phyloP scores from a whole-genome alignment of 495 filamentous ascomycete genomes.

The Neohortaea acidophila region DNA sequence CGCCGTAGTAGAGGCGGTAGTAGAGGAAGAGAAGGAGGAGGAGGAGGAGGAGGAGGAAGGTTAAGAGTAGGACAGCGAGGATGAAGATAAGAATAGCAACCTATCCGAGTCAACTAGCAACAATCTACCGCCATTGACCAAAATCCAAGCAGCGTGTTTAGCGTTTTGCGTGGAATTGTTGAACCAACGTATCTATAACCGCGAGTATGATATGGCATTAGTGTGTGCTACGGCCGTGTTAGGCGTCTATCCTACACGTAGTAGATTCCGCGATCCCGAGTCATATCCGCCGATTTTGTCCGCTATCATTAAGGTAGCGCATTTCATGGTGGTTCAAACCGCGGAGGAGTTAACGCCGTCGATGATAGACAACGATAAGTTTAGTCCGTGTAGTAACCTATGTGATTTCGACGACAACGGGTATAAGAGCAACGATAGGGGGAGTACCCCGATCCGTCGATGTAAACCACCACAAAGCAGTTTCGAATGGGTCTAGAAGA shows the following conservation, averaged over 20 bases:
- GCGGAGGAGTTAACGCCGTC: conserved; percentile 3
- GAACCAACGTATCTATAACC: conserved; percentile 5
- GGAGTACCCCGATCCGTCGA: not conserved
- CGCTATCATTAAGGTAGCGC: conserved; percentile 13
- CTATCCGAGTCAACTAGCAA: not conserved
- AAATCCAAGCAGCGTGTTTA: conserved; percentile 3
- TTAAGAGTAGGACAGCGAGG: not conserved
- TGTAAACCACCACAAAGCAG: not conserved
- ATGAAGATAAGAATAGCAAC: too few species aligned
- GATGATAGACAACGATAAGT: not conserved
- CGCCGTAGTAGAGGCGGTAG: not conserved
- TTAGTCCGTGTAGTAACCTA: not conserved
- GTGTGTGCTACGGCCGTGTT: conserved; percentile 11
- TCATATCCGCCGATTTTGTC: conserved; percentile 10
- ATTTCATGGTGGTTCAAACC: conserved; percentile 12
- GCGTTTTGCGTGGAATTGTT: conserved; percentile 9
- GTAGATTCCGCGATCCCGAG: conserved; percentile 2
- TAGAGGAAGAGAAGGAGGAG: not conserved
- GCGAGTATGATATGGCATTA: conserved; percentile 13
- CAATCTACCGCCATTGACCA: not conserved
- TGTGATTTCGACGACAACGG: not conserved
- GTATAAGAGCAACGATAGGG: not conserved
- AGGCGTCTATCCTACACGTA: conserved; percentile 1
- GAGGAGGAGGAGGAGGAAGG: not conserved
- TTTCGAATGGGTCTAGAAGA: conserved; percentile 5